A percentile compares a stretch with the other conserved stretches of the same genome.
phyloP scores from a whole-genome alignment of 2,329 filamentous ascomycete species.

The Cladosporium oxysporum region DNA sequence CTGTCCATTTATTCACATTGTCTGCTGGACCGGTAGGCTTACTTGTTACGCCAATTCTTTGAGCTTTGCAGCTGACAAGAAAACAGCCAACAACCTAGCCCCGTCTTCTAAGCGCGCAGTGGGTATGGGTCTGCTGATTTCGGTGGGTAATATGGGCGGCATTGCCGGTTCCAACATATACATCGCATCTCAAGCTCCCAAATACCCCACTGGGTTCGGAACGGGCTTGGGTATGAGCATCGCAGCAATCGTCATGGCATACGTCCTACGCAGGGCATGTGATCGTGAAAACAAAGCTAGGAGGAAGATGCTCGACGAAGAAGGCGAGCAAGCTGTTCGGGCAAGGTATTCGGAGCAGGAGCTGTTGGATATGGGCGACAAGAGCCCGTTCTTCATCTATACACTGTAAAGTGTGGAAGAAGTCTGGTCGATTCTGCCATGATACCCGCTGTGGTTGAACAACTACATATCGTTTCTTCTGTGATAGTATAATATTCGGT shows the following conservation, averaged over 20 bases:
- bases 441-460: neutral
- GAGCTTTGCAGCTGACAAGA: neutral
- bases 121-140: constrained; percentile 52
- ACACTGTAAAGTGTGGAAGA: constrained; percentile 44
- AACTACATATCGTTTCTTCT: neutral
- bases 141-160: constrained; percentile 51
- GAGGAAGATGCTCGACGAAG: constrained; percentile 41
- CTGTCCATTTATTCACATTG: constrained; percentile 47
- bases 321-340: constrained; percentile 37
- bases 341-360: constrained; percentile 39
- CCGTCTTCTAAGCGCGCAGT: constrained; percentile 55
- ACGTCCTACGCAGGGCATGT: constrained; percentile 26
- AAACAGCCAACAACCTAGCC: constrained; percentile 51
- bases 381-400: constrained; percentile 54
- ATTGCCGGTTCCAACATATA: constrained; percentile 73
- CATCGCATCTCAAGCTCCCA: constrained; percentile 51
- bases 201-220: constrained; percentile 53
- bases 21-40: constrained; percentile 48
- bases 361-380: constrained; percentile 41
- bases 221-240: constrained; percentile 22
- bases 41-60: neutral
- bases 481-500: neutral
- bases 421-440: neutral
- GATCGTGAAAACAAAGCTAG: constrained; percentile 54
- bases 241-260: constrained; percentile 30